Evolutionary conservation across 805 yeast genomes (phyloP), one percentile per base, ranked within the genome.

Genomic region (Hanseniaspora mollemarum): DNA sequence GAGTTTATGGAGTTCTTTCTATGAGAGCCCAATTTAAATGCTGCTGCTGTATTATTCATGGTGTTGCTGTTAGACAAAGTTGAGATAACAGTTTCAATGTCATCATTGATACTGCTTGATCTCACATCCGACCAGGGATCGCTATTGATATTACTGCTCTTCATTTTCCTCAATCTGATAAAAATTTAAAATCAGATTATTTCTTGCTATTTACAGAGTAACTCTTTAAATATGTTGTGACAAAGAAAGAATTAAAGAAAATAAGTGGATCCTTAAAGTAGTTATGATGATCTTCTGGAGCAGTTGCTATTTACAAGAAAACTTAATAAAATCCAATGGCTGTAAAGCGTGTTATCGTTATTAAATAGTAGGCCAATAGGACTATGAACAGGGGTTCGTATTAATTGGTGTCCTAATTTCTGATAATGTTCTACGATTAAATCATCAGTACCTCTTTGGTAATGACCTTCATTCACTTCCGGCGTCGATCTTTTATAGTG

Each of bases 11-110:
- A 62, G 25, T 60, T 54, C 49, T 67, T 59, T 54, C 67, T 59
- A 46, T 61, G 63, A 13, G 64, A 60, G 16, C 67, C 67, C 54
- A 61, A 26, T 43, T 52, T 18, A 41, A 50, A n/a, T 42, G 35
- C 16, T 21, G 39, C 7, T 36, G 18, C 3, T 40, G 24, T 39
- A 28, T 43, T 50, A 16, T 22, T 54, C 50, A 50, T 46, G 51
- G 41, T 45, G 56, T 44, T 52, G 54, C 37, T 55, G 37, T 49
- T 28, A 46, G 67, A 63, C 43, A 66, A 54, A n/a, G 69, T 65
- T 7, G 68, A 62, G 4, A 66, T 67, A 32, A 64, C 65, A 37
- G 66, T 63, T 13, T 64, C 65, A 39, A 64, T 52, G 50, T 65
- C 67, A 18, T 63, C 58, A 53, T 63, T 64, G 56, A 65, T 57